phyloP scores from a whole-genome alignment of 768 basidiomycete genomes.

The Leccinum subgranulosum region DNA sequence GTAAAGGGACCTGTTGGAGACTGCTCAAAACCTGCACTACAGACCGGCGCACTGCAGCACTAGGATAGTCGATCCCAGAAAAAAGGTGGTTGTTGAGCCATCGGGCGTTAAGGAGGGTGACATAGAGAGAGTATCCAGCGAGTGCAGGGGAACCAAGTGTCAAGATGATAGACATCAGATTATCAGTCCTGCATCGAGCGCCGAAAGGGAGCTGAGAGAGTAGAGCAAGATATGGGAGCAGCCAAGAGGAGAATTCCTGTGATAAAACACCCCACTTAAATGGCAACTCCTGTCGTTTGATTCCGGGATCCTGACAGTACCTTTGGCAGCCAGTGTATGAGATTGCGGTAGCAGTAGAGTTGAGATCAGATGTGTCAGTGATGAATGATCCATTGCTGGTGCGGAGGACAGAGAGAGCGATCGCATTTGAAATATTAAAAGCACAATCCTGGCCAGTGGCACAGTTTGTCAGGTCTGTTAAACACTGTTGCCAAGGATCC shows the following conservation, averaged over 20 bases:
- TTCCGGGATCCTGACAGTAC: neutral
- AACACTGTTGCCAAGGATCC: slow-evolving; percentile 14
- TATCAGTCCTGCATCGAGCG: slow-evolving; percentile 35
- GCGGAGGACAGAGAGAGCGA: slow-evolving; percentile 16
- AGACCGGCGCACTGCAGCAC: neutral
- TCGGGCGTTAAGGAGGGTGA: slow-evolving; percentile 42
- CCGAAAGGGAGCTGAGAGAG: slow-evolving; percentile 50
- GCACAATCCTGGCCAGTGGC: slow-evolving; percentile 2
- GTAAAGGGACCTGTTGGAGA: slow-evolving; percentile 43
- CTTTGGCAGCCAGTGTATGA: slow-evolving; percentile 1
- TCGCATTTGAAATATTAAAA: neutral
- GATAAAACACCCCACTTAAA: slow-evolving; percentile 15
- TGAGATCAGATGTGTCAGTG: neutral
- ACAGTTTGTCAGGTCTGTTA: neutral
- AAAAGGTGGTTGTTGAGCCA: slow-evolving; percentile 36
- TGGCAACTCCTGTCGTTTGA: neutral
- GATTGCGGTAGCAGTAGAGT: slow-evolving; percentile 8
- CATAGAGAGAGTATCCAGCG: slow-evolving; percentile 42
- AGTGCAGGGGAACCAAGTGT: slow-evolving; percentile 44
- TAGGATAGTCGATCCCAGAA: slow-evolving; percentile 31
- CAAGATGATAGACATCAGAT: slow-evolving; percentile 42
- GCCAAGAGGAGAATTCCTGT: slow-evolving; percentile 42
- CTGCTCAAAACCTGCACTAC: slow-evolving; percentile 36
- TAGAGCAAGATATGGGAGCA: slow-evolving; percentile 47
- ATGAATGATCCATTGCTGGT: slow-evolving; percentile 4